Evolutionary conservation across 305 asterid genomes (phyloP).

Genomic region (Fraxinus xanthoxyloides): DNA sequence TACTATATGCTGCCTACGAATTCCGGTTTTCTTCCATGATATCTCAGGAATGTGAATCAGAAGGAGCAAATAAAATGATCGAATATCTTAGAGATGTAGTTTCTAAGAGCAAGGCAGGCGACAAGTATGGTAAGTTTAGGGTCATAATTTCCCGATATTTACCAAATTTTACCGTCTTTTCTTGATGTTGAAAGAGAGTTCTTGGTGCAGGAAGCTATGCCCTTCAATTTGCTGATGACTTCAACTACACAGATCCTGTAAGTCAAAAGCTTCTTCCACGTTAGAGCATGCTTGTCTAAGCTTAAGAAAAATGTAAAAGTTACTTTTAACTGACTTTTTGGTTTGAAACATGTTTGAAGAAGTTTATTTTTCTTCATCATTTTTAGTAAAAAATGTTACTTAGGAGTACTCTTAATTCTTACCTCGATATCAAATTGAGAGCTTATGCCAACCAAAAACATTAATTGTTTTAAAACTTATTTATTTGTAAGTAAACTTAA

Average conservation of each 20-base stretch:
- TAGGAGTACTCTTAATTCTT: neutral
- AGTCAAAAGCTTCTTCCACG: slow-evolving; percentile 29
- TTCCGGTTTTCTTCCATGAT: slow-evolving; percentile 10
- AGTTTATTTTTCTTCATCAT: neutral
- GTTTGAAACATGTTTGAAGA: neutral
- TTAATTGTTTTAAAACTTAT: neutral
- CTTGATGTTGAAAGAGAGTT: slow-evolving; percentile 17
- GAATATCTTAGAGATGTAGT: slow-evolving; percentile 68
- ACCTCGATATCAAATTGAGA: neutral
- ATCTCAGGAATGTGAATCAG: slow-evolving; percentile 87
- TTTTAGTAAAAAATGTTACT: neutral
- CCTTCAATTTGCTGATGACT: slow-evolving; percentile 90
- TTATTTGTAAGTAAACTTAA: neutral
- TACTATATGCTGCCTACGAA: slow-evolving; percentile 6
- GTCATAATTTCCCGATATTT: slow-evolving; percentile 6
- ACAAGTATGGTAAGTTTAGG: slow-evolving; percentile 58
- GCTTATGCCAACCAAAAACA: neutral
- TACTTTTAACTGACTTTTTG: neutral
- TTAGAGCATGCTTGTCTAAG: neutral
- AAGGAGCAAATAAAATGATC: slow-evolving; percentile 84
- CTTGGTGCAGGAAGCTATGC: slow-evolving; percentile 59
- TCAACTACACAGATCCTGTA: slow-evolving; percentile 90
- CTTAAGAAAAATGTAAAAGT: neutral
- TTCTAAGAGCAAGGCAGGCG: slow-evolving; percentile 74
- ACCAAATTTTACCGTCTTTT: neutral